Evolutionary conservation across 192 early-diverging fungal genomes (phyloP), one percentile per base, ranked within the genome.

Genomic region (Backusella macrospora): DNA sequence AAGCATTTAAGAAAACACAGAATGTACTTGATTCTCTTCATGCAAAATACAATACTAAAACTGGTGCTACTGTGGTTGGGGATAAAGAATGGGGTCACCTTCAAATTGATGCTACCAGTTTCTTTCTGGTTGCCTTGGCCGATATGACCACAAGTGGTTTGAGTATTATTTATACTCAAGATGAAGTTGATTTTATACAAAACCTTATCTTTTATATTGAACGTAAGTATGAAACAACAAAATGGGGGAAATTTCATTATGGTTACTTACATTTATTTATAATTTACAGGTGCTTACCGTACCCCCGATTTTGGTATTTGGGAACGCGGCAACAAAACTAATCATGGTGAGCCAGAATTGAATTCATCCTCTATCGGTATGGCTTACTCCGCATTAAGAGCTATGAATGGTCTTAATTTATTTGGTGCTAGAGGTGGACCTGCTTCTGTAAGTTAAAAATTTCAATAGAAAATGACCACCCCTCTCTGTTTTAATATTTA

Each of bases 171-270:
- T 95, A 84, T 72, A 96, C 93, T 14, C 83, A 87, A 49, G 94
- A 96, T 73, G 94, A 96, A 77, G 94, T 93, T 16, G 86, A 92
- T 71, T 93, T 93, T 76, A 81, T 96, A 40, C 94, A 96, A 76
- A 96, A 96, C 79, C 82, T 96, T 18, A 91, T 93, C 12, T 96
- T 94, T 77, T 96, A 96, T 76, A 92, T 96, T 47, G 94, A 96
- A 76, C 85, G 92, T 82, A 82, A 68, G 76, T 68, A 5, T 43
- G 0, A 34, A 65, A 39, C 7, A 65, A n/a, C 10, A 65, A 38
- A 42, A 18, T n/a, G 7, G n/a, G 5, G 13, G 7, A 18, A 38
- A 18, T 66, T 12, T n/a, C n/a, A n/a, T n/a, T 38, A 64, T 6
- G 0, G 15, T 1, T 38, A 29, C n/a, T 66, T 43, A 13, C 14